phyloP scores from a whole-genome alignment of 2,329 filamentous ascomycete genomes.

The Fusarium devonianum region DNA sequence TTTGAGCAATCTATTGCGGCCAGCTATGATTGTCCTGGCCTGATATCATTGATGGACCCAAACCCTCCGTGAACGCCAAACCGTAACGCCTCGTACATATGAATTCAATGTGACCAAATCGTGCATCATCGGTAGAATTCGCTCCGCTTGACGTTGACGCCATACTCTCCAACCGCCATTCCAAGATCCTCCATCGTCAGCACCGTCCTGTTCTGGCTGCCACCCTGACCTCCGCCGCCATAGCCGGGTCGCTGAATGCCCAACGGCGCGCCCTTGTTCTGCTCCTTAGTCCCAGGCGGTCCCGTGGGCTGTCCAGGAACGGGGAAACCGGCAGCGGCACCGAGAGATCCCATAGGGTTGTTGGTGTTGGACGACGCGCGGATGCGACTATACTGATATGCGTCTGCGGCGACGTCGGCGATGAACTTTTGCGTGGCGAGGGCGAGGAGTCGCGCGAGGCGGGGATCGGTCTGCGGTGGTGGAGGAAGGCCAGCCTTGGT shows the following conservation, averaged over 20 bases:
- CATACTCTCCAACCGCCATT: conserved; percentile 97
- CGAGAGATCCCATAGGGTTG: conserved; percentile 89
- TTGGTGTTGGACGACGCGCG: conserved; percentile 87
- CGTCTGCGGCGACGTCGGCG: conserved; percentile 94
- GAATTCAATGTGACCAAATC: conserved; percentile 15
- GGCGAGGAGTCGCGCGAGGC: conserved; percentile 89
- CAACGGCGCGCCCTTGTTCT: conserved; percentile 65
- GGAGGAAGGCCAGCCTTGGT: conserved; percentile 93
- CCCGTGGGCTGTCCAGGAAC: conserved; percentile 68
- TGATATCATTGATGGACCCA: conserved; percentile 28
- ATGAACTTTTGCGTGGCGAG: conserved; percentile 99
- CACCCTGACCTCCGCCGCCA: conserved; percentile 87
- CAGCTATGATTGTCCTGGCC: conserved; percentile 18
- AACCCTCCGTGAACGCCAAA: conserved; percentile 33
- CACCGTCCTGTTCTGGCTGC: conserved; percentile 89
- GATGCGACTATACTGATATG: conserved; percentile 97
- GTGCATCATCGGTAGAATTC: conserved; percentile 85
- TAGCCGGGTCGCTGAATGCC: conserved; percentile 81
- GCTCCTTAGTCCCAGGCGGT: conserved; percentile 63
- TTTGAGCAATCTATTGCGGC: conserved; percentile 30
- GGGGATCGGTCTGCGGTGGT: conserved; percentile 86
- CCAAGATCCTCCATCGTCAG: conserved; percentile 98
- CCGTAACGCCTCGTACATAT: conserved; percentile 35
- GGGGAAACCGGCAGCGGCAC: conserved; percentile 74
- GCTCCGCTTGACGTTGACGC: conserved; percentile 94